Evolutionary conservation across 257 asterid species (phyloP).

Genomic region (Solanum appendiculatum): DNA sequence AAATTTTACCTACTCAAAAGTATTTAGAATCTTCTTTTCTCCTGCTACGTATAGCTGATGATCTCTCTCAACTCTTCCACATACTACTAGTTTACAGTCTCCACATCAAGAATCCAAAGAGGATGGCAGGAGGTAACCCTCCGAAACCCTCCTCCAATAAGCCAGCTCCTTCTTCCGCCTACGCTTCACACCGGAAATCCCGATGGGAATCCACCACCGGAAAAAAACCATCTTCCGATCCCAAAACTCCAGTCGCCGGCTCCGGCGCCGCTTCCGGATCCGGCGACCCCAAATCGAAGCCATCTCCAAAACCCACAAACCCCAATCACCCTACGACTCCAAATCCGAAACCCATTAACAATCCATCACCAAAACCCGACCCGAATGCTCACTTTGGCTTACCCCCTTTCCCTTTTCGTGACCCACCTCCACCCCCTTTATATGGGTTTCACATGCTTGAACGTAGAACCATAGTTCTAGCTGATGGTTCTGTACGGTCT

Average conservation of each 20-base stretch:
- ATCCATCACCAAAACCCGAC: conserved; percentile 12
- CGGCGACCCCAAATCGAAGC: conserved; percentile 23
- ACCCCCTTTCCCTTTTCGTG: conserved; percentile 47
- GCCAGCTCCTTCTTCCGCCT: conserved; percentile 10
- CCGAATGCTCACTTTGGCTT: conserved; percentile 4
- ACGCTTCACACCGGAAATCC: conserved; percentile 33
- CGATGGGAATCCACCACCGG: conserved; percentile 36
- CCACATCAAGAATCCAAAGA: neutral
- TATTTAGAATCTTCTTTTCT: neutral
- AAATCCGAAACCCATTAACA: conserved; percentile 21
- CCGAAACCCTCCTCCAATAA: conserved; percentile 14
- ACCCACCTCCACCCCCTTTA: conserved; percentile 82
- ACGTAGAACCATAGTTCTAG: conserved; percentile 58
- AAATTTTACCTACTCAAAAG: too few species aligned
- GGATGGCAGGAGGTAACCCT: conserved; percentile 31
- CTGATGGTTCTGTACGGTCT: conserved; percentile 82
- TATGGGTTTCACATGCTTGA: conserved; percentile 95
- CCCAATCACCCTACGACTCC: conserved; percentile 23
- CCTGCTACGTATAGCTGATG: neutral
- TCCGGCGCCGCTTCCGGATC: conserved; percentile 11
- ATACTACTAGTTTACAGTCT: neutral
- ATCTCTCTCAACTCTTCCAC: neutral
- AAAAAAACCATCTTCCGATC: neutral
- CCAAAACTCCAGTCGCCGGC: neutral
- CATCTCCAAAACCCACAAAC: conserved; percentile 26